Base-by-base conservation (phyloP, 257 asterid species). In the Rubia yunnanensis region DNA sequence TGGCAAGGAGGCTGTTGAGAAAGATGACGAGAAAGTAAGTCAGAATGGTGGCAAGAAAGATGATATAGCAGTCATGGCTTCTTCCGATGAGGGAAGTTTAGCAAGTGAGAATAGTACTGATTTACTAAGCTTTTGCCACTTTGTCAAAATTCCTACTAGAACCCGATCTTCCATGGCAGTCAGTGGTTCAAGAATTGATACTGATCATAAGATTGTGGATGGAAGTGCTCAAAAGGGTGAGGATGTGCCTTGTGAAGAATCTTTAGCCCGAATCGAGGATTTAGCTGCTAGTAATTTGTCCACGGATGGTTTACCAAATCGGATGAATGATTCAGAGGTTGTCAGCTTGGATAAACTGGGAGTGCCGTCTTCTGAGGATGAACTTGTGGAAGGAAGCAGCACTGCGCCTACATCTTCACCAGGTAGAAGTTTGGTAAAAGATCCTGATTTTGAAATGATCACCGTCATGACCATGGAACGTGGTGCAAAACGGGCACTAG, bases 111-210 rank as follows among this genome's bases (percentile, higher is more conserved):
- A 58, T 56, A 68, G 28, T 63, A 62, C 66, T 65, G 92, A 83
- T 79, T 71, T 92, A 72, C 71, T 82, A 46, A 86, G 79, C 76
- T 80, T 84, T 62, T 76, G 83, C 80, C 77, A 76, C 71, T 86
- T 86, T 80, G 82, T 63, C 3, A 83, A 85, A 22, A 80, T 89
- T 74, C 88, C 89, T 48, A 87, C 91, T 23, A 85, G 78, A 85
- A 79, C 92, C 35, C 94, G 88, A 50, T 83, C 98, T 52, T 80
- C 92, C 0, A 61, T 84, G 76, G 71, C 82, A 69, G 49, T 27
- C 44, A 82, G 84, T 78, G 77, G 76, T 69, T 63, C 80, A 28
- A 89, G 77, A 79, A 72, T 69, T 71, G 83, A 75, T 32, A 73
- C 63, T 60, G 75, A 70, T 69, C 74, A 78, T 67, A 34, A 63